These are phyloP conservation scores for Microbotryum intermedium DNA, from an alignment of 1,284 basidiomycete genomes.

Conservation along the genomic window DNA sequence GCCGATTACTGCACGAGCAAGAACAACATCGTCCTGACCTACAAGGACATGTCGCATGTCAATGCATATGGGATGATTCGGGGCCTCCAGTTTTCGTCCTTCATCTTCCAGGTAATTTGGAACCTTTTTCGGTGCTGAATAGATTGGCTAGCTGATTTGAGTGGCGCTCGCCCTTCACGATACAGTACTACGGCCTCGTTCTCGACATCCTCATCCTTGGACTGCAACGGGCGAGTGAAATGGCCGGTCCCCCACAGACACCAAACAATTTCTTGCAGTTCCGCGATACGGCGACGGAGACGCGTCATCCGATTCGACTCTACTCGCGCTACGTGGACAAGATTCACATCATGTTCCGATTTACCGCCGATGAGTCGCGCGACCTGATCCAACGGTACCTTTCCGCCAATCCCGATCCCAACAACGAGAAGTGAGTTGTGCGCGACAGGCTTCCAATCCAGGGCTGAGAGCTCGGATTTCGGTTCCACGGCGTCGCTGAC, in stretches of 20 bases:
- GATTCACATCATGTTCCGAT: constrained; percentile 91
- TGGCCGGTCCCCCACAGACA: constrained; percentile 89
- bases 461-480: neutral
- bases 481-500: constrained; percentile 10
- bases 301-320: constrained; percentile 83
- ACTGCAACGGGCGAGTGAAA: constrained; percentile 86
- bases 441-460: neutral
- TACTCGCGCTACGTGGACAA: constrained; percentile 89
- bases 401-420: constrained; percentile 93
- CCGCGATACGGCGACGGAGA: constrained; percentile 84
- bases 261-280: constrained; percentile 96
- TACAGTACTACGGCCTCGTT: constrained; percentile 35
- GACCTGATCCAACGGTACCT: constrained; percentile 91
- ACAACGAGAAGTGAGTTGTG: constrained; percentile 39
- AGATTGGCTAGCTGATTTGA: constrained; percentile 42
- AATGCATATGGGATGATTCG: constrained; percentile 88
- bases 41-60: constrained; percentile 89
- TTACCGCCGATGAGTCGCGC: constrained; percentile 93
- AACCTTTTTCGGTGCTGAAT: too few relatives aligned
- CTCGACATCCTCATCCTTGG: constrained; percentile 82
- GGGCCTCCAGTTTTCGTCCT: constrained; percentile 90
- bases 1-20: constrained; percentile 97
- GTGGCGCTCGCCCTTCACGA: constrained; percentile 51
- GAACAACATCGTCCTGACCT: constrained; percentile 88
- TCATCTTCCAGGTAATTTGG: constrained; percentile 67